phyloP scores from a whole-genome alignment of 192 early-diverging fungal species.

The Gaertneriomyces semiglobifer region DNA sequence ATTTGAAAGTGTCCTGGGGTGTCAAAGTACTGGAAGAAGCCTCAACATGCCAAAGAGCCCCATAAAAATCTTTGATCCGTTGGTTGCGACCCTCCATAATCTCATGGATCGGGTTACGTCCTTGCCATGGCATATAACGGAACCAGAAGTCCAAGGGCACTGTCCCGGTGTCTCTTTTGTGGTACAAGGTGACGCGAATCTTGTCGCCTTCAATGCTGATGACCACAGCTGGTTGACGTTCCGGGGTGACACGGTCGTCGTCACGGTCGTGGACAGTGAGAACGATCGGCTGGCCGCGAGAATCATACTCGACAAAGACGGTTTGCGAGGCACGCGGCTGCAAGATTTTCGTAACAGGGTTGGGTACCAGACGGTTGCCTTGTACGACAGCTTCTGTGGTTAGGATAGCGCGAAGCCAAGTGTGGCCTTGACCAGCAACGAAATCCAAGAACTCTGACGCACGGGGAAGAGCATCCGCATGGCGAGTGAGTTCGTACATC shows the following conservation, averaged over 20 bases:
- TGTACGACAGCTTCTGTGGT: conserved; percentile 75
- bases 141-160: conserved; percentile 80
- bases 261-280: conserved; percentile 44
- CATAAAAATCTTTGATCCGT: conserved; percentile 84
- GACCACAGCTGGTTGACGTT: conserved; percentile 42
- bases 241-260: conserved; percentile 36
- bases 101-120: conserved; percentile 83
- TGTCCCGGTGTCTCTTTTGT: conserved; percentile 57
- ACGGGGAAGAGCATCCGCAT: conserved; percentile 52
- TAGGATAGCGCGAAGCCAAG: conserved; percentile 84
- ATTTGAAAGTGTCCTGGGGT: conserved; percentile 63
- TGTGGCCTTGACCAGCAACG: conserved; percentile 68
- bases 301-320: conserved; percentile 43
- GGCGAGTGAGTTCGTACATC: conserved; percentile 59
- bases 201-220: conserved; percentile 41
- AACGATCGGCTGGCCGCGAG: conserved; percentile 36
- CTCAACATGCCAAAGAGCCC: conserved; percentile 67
- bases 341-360: conserved; percentile 46
- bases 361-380: conserved; percentile 48
- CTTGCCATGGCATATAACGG: conserved; percentile 72
- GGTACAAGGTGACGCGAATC: conserved; percentile 60
- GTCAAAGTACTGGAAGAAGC: conserved; percentile 54
- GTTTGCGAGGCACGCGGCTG: conserved; percentile 46
- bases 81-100: conserved; percentile 80
- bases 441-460: conserved; percentile 64